Percentiles rank a stretch among this genome's conserved stretches.
phyloP scores from a whole-genome alignment of 371 early-diverging fungal genomes.

The Mucor plumbeus region DNA sequence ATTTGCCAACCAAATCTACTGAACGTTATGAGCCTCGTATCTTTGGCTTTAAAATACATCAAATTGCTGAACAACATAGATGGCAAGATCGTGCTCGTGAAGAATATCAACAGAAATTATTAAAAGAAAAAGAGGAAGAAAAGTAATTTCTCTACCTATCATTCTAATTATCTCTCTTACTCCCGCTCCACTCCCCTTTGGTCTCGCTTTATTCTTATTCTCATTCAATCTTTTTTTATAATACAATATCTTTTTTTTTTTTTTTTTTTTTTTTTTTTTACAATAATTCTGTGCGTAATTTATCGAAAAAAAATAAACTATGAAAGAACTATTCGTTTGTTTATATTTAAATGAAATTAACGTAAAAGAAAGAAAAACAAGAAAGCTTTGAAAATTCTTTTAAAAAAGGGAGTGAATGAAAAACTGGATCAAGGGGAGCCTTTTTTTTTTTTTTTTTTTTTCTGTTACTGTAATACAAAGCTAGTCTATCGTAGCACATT shows the following conservation, averaged over 20 bases:
- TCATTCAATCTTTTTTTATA: no score
- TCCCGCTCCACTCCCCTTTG: neutral
- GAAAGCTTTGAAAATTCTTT: neutral
- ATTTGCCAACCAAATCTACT: conserved; percentile 68
- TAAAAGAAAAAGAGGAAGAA: conserved; percentile 13
- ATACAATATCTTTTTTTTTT: no score
- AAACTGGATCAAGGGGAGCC: neutral
- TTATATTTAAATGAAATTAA: neutral
- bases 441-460: neutral
- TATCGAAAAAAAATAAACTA: neutral
- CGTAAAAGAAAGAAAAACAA: neutral
- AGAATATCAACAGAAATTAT: conserved; percentile 41
- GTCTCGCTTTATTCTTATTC: no score
- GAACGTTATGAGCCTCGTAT: conserved; percentile 92
- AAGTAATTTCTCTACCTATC: neutral
- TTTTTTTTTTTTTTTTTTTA: neutral
- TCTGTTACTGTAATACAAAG: neutral
- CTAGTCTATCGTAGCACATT: conserved; percentile 1
- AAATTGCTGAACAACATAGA: conserved; percentile 84
- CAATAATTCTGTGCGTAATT: neutral
- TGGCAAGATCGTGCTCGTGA: conserved; percentile 87
- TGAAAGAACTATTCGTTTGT: neutral
- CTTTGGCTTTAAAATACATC: conserved; percentile 95
- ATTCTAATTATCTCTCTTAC: neutral
- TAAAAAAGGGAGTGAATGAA: neutral